Evolutionary conservation across 2,329 filamentous ascomycete genomes (phyloP), one percentile per base, ranked within the genome.

Genomic region (Venturia asperata): DNA sequence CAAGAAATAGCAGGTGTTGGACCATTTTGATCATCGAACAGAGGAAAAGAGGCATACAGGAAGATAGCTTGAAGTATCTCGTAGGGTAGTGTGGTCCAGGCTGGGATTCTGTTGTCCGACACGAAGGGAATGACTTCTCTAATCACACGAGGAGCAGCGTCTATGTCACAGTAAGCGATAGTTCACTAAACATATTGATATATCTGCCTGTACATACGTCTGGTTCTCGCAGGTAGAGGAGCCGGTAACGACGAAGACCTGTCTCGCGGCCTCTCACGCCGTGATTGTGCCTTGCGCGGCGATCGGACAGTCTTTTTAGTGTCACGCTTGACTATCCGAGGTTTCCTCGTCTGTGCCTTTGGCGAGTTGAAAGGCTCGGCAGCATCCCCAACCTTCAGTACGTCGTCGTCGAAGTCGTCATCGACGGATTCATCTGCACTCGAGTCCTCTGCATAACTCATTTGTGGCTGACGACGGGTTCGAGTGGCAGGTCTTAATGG

Each of bases 61-160:
- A 95, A 91, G 47, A 94, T 85, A 64, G 86, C 82, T 30, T 85
- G 77, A 68, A 92, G 85, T 19, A 91, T 81, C 58, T 86, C 82
- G 69, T 91, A 90, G 1, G 88, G 86, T 27, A 91, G 79, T 27
- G 79, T 81, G 66, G 80, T 78, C 84, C 84, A 89, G 47, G 81
- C 76, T 17, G 83, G 83, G 61, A 84, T 81, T 5, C 75, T 70
- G 7, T 65, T 49, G 45, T 58, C 64, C 17, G 37, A 64, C 21
- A 64, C 47, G 21, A 56, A 42, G 24, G 63, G 49, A 39, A 47
- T 21, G 34, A 42, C 49, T 43, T 39, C 63, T 39, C 19, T 56
- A 47, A 49, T 9, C n/a, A 47, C 19, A 24, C 24, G 47, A 43
- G 27, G 15, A 37, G 37, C 34, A 24, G 63, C 21, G 27, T n/a